Base-by-base conservation (phyloP, 768 basidiomycete species). In the Russula vinacea region DNA sequence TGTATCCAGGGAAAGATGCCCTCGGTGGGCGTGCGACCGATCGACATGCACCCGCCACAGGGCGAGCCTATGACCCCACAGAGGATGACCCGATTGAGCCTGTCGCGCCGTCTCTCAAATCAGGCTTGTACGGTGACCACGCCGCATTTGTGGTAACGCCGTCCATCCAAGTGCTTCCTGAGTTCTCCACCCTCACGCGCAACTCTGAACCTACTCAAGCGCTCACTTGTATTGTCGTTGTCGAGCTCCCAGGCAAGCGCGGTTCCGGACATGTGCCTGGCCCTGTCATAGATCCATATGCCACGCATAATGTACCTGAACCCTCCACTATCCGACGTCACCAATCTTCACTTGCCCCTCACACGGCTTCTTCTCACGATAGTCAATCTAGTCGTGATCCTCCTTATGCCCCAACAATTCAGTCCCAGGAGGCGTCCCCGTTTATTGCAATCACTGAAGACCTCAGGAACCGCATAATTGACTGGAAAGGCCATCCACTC, bases 401-500 rank as follows among this genome's bases (percentile, higher is more conserved):
- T 47, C 32, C 56, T 3, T 67, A 54, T 29, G 35, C 62, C 3
- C 10, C 45, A 39, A 22, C 65, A 13, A 39, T 56, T 4, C 62
- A 40, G 16, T 35, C 60, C 29, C 65, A 79, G 14, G 85, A 86
- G 47, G 85, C 88, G 68, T 84, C 89, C 45, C 88, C 92, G 5
- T 95, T 98, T 76, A 80, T 75, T 29, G 82, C 85, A 44, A 91
- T 97, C 73, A 90, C 94, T 2, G 89, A 91, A 62, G 96, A 98
- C 74, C 83, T 99, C 44, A 82, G 88, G 68, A 86, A 85, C 72
- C 86, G 97, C 44, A 94, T 98, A 69, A 88, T 90, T 61, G 94
- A 97, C 76, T 98, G 95, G 92, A 96, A 96, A 73, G 93, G 92
- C 0, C 94, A 94, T 71, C 90, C 92, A 3, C 80, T 92, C n/a